phyloP scores from a whole-genome alignment of 2,329 filamentous ascomycete species.

The Alternaria gaisen region DNA sequence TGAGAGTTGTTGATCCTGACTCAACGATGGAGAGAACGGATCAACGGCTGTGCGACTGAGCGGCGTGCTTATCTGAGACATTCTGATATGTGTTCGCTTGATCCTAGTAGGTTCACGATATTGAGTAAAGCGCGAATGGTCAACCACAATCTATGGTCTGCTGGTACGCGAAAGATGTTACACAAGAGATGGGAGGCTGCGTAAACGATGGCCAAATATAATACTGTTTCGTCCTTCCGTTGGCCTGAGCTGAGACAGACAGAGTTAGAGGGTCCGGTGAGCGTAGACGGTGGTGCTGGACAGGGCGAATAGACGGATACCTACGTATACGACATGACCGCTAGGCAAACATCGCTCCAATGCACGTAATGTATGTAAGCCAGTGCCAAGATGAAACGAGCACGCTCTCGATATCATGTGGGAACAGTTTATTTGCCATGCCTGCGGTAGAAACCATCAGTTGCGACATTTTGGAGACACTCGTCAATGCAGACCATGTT shows the following conservation, averaged over 20 bases:
- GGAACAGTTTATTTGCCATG: background rate
- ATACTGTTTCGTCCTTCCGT: constrained; percentile 14
- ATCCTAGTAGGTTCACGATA: background rate
- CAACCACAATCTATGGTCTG: constrained; percentile 5
- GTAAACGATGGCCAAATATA: constrained; percentile 35
- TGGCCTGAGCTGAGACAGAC: constrained; percentile 37
- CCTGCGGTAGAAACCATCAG: background rate
- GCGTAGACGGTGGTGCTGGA: constrained; percentile 13
- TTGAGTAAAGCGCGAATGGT: constrained; percentile 11
- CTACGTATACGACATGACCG: constrained; percentile 7
- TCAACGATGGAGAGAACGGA: constrained; percentile 2
- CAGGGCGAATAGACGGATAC: constrained; percentile 17
- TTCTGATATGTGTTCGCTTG: constrained; percentile 6
- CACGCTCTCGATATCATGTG: background rate
- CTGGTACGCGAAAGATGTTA: constrained; percentile 26
- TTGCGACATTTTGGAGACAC: constrained; percentile 1
- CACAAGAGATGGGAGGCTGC: constrained; percentile 24
- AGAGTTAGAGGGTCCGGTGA: constrained; percentile 16
- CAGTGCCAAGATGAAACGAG: background rate
- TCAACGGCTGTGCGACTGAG: constrained; percentile 5
- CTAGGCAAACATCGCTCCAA: constrained; percentile 15
- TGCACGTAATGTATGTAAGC: background rate
- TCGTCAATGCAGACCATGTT: background rate
- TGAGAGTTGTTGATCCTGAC: constrained; percentile 17
- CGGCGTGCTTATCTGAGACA: constrained; percentile 32